These are phyloP conservation scores for Citrus sinensis DNA, from an alignment of 345 rosid species.

Conservation along the genomic window DNA sequence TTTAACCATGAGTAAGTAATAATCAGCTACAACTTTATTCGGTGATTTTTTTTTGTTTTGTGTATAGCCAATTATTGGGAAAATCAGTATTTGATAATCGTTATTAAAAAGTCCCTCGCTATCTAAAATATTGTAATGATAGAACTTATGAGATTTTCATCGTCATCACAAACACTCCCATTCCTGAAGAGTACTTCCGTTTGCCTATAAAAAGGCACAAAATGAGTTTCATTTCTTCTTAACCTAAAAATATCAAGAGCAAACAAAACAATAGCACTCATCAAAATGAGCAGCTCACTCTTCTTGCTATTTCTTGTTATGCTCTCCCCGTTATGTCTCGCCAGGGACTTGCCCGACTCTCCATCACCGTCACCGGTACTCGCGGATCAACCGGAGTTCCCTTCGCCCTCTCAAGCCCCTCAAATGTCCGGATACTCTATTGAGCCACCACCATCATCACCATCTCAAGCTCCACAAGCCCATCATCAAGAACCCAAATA, in stretches of 20 bases:
- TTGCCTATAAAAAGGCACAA: background rate
- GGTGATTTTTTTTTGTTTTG: no score
- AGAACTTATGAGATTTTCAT: no score
- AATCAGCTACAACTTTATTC: no score
- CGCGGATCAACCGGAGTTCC: background rate
- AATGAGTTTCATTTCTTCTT: background rate
- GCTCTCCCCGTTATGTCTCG: background rate
- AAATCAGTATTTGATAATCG: no score
- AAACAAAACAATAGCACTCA: no score
- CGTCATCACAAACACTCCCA: no score
- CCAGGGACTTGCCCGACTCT: background rate
- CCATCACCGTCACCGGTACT: background rate
- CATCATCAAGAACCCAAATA: no score
- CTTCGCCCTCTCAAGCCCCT: background rate
- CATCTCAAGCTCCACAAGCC: background rate
- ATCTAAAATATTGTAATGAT: no score
- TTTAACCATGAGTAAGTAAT: no score
- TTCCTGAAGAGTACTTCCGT: no score
- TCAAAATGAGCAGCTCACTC: background rate
- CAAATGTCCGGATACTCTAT: background rate
- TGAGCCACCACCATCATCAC: background rate
- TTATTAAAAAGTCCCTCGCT: no score
- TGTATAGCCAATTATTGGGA: no score
- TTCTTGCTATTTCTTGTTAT: background rate
- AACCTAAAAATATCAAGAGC: background rate